phyloP scores from a whole-genome alignment of 352 stramenopile species.

The Phytophthora syringae region DNA sequence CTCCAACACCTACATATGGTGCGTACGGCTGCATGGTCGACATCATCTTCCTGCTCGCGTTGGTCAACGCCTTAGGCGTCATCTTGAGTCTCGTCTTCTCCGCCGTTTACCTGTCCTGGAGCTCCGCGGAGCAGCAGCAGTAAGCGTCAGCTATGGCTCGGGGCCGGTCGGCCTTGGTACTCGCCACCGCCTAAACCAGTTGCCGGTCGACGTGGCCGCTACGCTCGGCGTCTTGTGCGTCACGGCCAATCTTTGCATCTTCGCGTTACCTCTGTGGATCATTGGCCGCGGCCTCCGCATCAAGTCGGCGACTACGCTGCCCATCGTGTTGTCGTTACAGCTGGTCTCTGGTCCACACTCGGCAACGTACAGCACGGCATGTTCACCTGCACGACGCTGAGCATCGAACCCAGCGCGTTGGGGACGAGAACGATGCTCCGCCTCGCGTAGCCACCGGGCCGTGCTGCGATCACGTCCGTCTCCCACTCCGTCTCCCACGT shows the following conservation, averaged over 20 bases:
- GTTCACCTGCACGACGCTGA: slow-evolving; percentile 36
- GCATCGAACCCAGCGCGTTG: no score
- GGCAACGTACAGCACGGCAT: slow-evolving; percentile 30
- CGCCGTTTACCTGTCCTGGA: slow-evolving; percentile 35
- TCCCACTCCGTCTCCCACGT: slow-evolving; percentile 13
- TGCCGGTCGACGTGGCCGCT: slow-evolving; percentile 11
- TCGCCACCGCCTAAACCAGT: slow-evolving; percentile 31
- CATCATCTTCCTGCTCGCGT: slow-evolving; percentile 39
- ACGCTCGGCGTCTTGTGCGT: slow-evolving; percentile 37
- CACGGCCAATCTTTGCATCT: slow-evolving; percentile 32
- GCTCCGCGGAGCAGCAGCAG: slow-evolving; percentile 9
- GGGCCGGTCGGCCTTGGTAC: slow-evolving; percentile 11
- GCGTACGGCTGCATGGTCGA: slow-evolving; percentile 38
- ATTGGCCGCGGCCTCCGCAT: slow-evolving; percentile 32
- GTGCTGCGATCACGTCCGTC: slow-evolving; percentile 9
- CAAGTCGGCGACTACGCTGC: slow-evolving; percentile 36
- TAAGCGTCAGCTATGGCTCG: slow-evolving; percentile 22
- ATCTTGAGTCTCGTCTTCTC: slow-evolving; percentile 38
- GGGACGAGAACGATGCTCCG: slow-evolving; percentile 45
- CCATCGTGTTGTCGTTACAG: slow-evolving; percentile 32
- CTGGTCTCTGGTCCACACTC: slow-evolving; percentile 28
- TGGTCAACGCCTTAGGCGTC: slow-evolving; percentile 37
- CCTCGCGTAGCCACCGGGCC: slow-evolving; percentile 30
- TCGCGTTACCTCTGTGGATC: slow-evolving; percentile 35
- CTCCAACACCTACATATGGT: slow-evolving; percentile 41